Evolutionary conservation across 495 filamentous ascomycete species (phyloP).

Genomic region (Aeminium ludgeri): DNA sequence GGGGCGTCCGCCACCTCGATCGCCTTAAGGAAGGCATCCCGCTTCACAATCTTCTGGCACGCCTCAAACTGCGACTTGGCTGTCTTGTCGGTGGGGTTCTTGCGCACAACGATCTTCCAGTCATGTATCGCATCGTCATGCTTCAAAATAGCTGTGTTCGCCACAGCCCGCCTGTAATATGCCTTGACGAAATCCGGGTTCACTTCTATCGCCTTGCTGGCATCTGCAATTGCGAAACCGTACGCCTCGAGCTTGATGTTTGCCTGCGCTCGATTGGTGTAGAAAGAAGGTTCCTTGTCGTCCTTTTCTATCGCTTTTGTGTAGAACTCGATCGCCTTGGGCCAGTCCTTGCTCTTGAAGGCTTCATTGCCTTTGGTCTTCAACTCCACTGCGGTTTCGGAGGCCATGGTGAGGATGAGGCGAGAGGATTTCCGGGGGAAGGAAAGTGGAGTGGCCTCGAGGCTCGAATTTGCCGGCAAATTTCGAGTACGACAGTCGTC

Average conservation of each 20-base stretch:
- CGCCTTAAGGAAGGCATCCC: conserved; percentile 78
- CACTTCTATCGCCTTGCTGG: conserved; percentile 82
- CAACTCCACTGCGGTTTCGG: conserved; percentile 54
- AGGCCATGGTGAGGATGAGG: conserved; percentile 15
- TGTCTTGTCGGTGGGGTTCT: conserved; percentile 72
- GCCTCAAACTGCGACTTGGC: conserved; percentile 79
- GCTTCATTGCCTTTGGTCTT: conserved; percentile 93
- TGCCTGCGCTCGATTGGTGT: conserved; percentile 86
- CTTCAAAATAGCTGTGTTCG: conserved; percentile 74
- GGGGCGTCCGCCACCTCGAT: conserved; percentile 88
- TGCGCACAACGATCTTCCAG: conserved; percentile 78
- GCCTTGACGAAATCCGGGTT: conserved; percentile 83
- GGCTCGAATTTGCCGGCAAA: too few relatives aligned
- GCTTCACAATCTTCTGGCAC: conserved; percentile 81
- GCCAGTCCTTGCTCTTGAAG: conserved; percentile 79
- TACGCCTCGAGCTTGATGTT: conserved; percentile 92
- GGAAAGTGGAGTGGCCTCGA: too few relatives aligned
- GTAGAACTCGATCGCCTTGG: conserved; percentile 68
- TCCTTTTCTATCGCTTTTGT: conserved; percentile 77
- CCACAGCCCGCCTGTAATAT: conserved; percentile 85
- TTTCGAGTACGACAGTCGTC: too few relatives aligned
- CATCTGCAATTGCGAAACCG: conserved; percentile 82
- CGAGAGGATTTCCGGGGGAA: too few relatives aligned
- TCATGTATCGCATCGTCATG: conserved; percentile 77
- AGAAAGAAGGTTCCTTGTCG: conserved; percentile 72